Conservation (phyloP, 164 flowering plant genomes). For the Tetracentron sinense region DNA sequence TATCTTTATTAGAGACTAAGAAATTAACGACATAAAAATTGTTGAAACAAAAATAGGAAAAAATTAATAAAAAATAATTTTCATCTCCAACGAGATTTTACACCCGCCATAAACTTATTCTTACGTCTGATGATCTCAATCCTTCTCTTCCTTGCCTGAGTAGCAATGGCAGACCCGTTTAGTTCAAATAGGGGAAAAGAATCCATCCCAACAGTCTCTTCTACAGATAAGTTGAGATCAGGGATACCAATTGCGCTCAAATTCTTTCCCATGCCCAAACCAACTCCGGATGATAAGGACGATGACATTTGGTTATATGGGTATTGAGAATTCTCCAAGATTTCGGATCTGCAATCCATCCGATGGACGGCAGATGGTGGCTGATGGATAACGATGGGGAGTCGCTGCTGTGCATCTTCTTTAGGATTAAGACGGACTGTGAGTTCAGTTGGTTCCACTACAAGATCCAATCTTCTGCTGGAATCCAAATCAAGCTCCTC, state of each 20-base stretch:
- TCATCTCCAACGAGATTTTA: no score
- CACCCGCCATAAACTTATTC: no score
- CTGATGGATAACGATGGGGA: conserved; percentile 2
- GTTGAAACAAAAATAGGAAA: no score
- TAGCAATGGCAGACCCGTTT: conserved; percentile 23
- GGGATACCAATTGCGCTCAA: conserved; percentile 16
- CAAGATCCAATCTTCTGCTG: neutral
- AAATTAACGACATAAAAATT: no score
- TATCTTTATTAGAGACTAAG: no score
- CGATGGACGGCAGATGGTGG: conserved; percentile 13
- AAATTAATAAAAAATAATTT: no score
- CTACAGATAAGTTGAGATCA: conserved; percentile 32
- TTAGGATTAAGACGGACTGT: neutral
- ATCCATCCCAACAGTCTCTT: conserved; percentile 15
- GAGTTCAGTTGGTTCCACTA: neutral
- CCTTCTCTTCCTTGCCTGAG: conserved; percentile 44
- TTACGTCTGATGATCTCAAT: conserved; percentile 29
- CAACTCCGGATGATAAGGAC: neutral
- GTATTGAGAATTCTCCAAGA: neutral
- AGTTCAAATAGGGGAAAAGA: conserved; percentile 6
- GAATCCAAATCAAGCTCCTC: conserved; percentile 6
- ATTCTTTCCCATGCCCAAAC: neutral
- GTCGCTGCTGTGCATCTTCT: neutral
- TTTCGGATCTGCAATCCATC: conserved; percentile 4
- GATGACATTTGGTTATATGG: conserved; percentile 4